Percentiles rank a stretch among this genome's conserved stretches.
Evolutionary conservation across 192 early-diverging fungal genomes (phyloP).

Genomic region (Powellomyces hirtus): DNA sequence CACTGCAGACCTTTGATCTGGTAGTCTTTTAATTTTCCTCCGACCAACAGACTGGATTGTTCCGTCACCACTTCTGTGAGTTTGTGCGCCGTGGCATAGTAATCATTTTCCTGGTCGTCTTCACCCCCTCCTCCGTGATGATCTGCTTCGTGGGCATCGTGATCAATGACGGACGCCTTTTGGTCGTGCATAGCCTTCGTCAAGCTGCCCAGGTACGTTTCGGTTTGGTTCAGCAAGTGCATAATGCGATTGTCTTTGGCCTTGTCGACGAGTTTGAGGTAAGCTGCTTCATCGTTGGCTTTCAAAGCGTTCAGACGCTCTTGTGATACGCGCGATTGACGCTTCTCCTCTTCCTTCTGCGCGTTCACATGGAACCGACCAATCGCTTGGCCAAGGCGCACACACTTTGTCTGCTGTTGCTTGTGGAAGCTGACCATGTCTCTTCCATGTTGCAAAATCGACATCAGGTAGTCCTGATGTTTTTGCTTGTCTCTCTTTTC

Average conservation of each 20-base stretch:
- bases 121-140: conserved; percentile 28
- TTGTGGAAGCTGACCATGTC: conserved; percentile 68
- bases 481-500: conserved; percentile 82
- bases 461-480: conserved; percentile 74
- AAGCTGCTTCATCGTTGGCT: conserved; percentile 97
- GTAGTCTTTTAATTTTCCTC: conserved; percentile 94
- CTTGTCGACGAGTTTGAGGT: conserved; percentile 91
- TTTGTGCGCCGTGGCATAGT: conserved; percentile 86
- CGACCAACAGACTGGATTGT: conserved; percentile 82
- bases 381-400: conserved; percentile 75
- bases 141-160: conserved; percentile 46
- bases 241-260: conserved; percentile 96
- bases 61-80: conserved; percentile 75
- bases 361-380: conserved; percentile 73
- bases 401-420: conserved; percentile 62
- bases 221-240: conserved; percentile 87
- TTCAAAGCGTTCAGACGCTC: conserved; percentile 97
- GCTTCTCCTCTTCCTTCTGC: conserved; percentile 94
- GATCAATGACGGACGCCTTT: conserved; percentile 51
- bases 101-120: conserved; percentile 54
- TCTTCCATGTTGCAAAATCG: conserved; percentile 70
- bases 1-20: conserved; percentile 96
- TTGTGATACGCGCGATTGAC: conserved; percentile 75
- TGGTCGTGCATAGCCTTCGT: conserved; percentile 85
- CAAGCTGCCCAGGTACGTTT: conserved; percentile 78